Percentiles rank a stretch among this genome's conserved stretches.
These are phyloP conservation scores for Heteromeles arbutifolia DNA, from an alignment of 306 rosid species.

Conservation along the genomic window DNA sequence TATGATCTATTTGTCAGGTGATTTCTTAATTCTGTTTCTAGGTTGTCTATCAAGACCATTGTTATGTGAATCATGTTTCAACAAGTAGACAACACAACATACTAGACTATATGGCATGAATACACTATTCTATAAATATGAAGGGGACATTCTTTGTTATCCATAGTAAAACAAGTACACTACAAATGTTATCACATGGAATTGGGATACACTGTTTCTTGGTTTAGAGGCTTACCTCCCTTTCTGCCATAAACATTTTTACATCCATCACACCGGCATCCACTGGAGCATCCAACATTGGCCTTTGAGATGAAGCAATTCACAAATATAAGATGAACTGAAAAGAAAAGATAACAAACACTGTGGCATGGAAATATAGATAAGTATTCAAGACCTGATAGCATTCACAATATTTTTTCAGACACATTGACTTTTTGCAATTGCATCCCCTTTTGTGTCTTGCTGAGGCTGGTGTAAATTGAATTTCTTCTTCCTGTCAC, in stretches of 20 bases:
- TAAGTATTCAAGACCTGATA: constrained; percentile 46
- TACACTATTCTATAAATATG: not conserved
- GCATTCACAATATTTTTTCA: constrained; percentile 77
- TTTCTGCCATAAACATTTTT: constrained; percentile 50
- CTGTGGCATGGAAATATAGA: not conserved
- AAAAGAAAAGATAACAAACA: not conserved
- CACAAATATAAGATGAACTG: constrained; percentile 11
- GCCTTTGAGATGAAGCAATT: constrained; percentile 30
- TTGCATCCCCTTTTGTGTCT: constrained; percentile 75
- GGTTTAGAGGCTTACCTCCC: constrained; percentile 42
- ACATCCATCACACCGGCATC: constrained; percentile 69
- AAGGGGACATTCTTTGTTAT: not conserved
- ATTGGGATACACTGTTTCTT: not conserved
- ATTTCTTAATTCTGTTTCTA: not conserved
- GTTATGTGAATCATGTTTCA: not conserved
- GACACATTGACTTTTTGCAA: constrained; percentile 70
- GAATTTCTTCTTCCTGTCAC: constrained; percentile 40
- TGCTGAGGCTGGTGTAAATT: constrained; percentile 49
- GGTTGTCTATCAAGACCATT: not conserved
- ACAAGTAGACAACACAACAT: not conserved
- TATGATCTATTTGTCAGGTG: not conserved
- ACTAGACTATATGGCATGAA: not conserved
- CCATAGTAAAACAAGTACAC: not conserved
- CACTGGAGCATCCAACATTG: constrained; percentile 64
- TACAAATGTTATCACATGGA: not conserved